These are phyloP conservation scores for Fusarium sp. DNA, from an alignment of 2,329 filamentous ascomycete species.

Conservation along the genomic window DNA sequence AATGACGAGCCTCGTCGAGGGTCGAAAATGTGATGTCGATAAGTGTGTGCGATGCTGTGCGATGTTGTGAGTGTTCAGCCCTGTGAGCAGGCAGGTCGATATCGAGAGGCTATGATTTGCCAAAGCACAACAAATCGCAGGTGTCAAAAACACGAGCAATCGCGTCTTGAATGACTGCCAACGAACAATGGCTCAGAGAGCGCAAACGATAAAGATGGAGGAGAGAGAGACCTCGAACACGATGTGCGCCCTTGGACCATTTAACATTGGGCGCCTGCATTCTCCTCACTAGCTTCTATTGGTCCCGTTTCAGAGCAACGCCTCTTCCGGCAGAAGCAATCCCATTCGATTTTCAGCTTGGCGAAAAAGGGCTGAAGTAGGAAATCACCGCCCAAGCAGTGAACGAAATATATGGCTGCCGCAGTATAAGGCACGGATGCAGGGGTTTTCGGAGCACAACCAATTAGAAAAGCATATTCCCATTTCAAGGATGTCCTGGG, in stretches of 20 bases:
- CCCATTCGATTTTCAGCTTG: background rate
- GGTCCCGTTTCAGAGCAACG: background rate
- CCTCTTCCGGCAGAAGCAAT: background rate
- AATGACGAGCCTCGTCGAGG: background rate
- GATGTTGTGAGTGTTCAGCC: background rate
- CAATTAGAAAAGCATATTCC: background rate
- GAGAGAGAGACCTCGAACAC: background rate
- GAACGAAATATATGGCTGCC: background rate
- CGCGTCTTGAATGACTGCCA: background rate
- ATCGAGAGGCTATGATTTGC: background rate
- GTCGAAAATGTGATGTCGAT: background rate
- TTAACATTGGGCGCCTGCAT: conserved; percentile 2
- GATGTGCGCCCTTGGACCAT: conserved; percentile 1
- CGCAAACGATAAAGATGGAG: background rate
- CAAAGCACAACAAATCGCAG: background rate
- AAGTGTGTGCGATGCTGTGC: background rate
- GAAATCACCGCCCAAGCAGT: background rate
- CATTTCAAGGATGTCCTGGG: background rate
- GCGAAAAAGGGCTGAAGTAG: background rate
- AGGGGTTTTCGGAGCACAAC: background rate
- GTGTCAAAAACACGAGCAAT: background rate
- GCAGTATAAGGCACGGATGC: background rate
- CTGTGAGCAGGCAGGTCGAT: background rate
- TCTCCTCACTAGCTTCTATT: background rate
- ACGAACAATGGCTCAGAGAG: background rate